A percentile compares a stretch with the other conserved stretches of the same genome.
Evolutionary conservation across 1,284 basidiomycete genomes (phyloP).

Genomic region (Sutorius eximius): DNA sequence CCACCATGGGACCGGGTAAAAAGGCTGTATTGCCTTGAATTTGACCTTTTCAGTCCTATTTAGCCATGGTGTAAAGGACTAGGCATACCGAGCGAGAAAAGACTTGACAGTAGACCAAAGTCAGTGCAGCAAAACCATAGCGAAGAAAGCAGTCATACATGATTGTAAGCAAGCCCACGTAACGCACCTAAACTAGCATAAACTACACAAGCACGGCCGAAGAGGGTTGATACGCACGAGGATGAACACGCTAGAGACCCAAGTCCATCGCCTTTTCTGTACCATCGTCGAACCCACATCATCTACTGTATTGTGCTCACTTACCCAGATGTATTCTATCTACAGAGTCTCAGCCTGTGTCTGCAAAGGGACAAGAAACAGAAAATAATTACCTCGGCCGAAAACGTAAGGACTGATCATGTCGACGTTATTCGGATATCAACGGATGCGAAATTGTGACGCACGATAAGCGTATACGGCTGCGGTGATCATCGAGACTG

Average conservation of each 20-base stretch:
- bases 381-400: neutral
- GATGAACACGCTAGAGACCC: slow-evolving; percentile 8
- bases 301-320: neutral
- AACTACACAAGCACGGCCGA: neutral
- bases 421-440: neutral
- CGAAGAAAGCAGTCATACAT: neutral
- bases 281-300: neutral
- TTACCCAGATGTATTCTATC: slow-evolving; percentile 14
- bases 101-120: neutral
- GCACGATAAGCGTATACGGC: slow-evolving; percentile 5
- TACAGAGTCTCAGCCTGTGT: neutral
- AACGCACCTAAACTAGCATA: slow-evolving; percentile 3
- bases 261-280: slow-evolving; percentile 12
- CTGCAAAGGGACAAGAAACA: neutral
- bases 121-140: neutral
- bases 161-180: slow-evolving; percentile 1
- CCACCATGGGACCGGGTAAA: slow-evolving; percentile 8
- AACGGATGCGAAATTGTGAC: neutral
- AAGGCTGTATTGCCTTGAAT: slow-evolving; percentile 3
- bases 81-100: slow-evolving; percentile 1
- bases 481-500: neutral
- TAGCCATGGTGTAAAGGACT: neutral
- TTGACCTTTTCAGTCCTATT: neutral
- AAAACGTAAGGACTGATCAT: neutral
- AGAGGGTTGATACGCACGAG: neutral